phyloP scores from a whole-genome alignment of 1,284 basidiomycete genomes.

The Ganoderma leucocontextum region DNA sequence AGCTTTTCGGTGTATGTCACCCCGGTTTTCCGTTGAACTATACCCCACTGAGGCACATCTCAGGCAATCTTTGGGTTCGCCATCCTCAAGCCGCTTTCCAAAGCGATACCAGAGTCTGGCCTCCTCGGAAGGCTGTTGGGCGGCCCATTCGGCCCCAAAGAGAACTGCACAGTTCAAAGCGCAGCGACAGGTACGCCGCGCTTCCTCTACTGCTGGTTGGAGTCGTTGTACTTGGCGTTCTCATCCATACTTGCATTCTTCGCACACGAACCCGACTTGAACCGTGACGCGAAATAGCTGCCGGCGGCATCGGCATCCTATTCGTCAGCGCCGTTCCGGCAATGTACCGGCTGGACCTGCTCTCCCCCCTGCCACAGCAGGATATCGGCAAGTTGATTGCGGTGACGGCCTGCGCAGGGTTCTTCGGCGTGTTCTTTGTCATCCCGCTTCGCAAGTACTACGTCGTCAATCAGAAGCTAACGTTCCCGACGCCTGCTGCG shows the following conservation, averaged over 20 bases:
- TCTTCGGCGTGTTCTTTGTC: conserved; percentile 75
- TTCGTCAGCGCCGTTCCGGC: conserved; percentile 73
- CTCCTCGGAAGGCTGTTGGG: conserved; percentile 56
- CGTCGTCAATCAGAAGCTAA: conserved; percentile 72
- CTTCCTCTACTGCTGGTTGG: conserved; percentile 20
- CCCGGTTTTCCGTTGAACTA: conserved; percentile 25
- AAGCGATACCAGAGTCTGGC: conserved; percentile 54
- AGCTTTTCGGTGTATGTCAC: conserved; percentile 56
- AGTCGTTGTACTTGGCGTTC: conserved; percentile 8
- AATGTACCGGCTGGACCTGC: conserved; percentile 65
- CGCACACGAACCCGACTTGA: neutral
- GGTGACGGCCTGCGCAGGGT: conserved; percentile 63
- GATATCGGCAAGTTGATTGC: conserved; percentile 67
- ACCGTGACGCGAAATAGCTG: conserved; percentile 38
- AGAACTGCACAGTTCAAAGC: conserved; percentile 68
- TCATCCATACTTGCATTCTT: conserved; percentile 2
- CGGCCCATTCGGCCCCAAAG: conserved; percentile 72
- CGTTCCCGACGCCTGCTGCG: conserved; percentile 76
- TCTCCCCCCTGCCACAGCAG: conserved; percentile 52
- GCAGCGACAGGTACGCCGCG: conserved; percentile 35
- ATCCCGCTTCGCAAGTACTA: conserved; percentile 72
- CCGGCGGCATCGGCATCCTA: conserved; percentile 68
- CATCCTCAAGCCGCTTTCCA: conserved; percentile 67
- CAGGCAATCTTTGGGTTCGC: conserved; percentile 71
- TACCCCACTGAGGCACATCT: conserved; percentile 2